Evolutionary conservation across 23 red algal genomes (phyloP).

Genomic region (Gracilaria vermiculophylla): DNA sequence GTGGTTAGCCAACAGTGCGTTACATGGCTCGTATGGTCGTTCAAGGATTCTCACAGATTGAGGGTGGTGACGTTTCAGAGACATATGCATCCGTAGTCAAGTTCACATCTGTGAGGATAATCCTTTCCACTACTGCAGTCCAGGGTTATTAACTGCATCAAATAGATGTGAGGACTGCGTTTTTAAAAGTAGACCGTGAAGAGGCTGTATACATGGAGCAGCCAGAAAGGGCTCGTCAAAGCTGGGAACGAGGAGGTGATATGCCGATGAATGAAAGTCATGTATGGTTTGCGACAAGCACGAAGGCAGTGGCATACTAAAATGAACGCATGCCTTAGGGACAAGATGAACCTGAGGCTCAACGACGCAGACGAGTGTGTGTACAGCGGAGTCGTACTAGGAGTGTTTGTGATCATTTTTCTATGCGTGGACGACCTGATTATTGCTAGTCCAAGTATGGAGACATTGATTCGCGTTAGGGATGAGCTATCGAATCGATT

Average conservation of each 20-base stretch:
- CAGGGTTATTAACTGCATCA: constrained; percentile 1
- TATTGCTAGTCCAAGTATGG: constrained; percentile 26
- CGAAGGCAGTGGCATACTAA: constrained; percentile 19
- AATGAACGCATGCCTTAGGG: background rate
- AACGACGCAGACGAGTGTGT: constrained; percentile 42
- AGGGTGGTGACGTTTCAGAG: constrained; percentile 22
- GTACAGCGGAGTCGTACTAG: constrained; percentile 24
- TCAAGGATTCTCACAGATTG: constrained; percentile 9
- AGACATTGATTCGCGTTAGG: constrained; percentile 10
- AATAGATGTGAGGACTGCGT: constrained; percentile 52
- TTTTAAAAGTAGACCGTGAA: constrained; percentile 45
- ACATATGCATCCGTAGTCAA: constrained; percentile 48
- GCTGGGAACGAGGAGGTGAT: background rate
- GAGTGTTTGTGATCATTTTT: constrained; percentile 24
- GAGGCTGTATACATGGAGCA: constrained; percentile 58
- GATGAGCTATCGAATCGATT: constrained; percentile 10
- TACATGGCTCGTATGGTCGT: constrained; percentile 48
- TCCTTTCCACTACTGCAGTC: background rate
- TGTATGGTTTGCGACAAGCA: constrained; percentile 40
- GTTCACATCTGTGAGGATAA: constrained; percentile 28
- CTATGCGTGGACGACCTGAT: constrained; percentile 14
- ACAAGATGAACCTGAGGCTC: background rate
- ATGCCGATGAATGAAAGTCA: constrained; percentile 21
- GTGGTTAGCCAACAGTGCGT: constrained; percentile 3
- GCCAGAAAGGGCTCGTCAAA: constrained; percentile 8